Base-by-base conservation (phyloP, 2,329 filamentous ascomycete genomes). In the Periconia sp. region DNA sequence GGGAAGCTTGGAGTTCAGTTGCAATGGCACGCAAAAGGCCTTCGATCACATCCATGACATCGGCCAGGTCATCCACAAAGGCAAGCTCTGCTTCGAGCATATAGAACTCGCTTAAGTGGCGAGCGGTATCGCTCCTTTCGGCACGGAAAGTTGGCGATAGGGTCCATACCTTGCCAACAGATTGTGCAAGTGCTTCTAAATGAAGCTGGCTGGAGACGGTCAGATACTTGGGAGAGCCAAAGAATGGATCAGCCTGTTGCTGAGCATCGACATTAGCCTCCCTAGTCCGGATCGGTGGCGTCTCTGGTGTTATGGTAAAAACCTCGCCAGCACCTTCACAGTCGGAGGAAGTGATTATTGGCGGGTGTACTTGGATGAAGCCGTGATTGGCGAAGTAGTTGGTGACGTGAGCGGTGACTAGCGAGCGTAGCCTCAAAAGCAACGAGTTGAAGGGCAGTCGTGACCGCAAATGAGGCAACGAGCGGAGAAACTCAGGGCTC, bases 241-340 rank as follows among this genome's bases (percentile, higher is more conserved):
- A 99, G 74, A 96, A 97, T 38, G 78, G 70, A 57, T 61, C 58
- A 54, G 66, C 50, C 13, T 40, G 43, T 21, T 48, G 48, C 19
- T 52, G 51, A 12, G 40, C 23, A 30, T 73, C 68, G 23, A 57
- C 63, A 2, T 36, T 15, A 42, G 57, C 47, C 15, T 22, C 13
- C 26, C 21, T 24, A 13, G 22, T 38, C 33, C 46, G 38, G 23
- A 61, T 48, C 5, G 68, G 55, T 6, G 54, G 33, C n/a, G 50
- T 40, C 58, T 44, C 58, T 24, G 65, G 58, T 22, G 62, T 52
- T 25, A 97, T 76, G 8, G 84, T 83, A 62, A 99, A 99, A 13
- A 95, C 92, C 66, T 97, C 92, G 0, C 94, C 94, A 2, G 92
- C 94, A 4, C 94, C 94, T 74, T 99, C 94, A 63, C 94, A 99